Base-by-base conservation (phyloP, 345 rosid genomes). In the Erucastrum elatum region DNA sequence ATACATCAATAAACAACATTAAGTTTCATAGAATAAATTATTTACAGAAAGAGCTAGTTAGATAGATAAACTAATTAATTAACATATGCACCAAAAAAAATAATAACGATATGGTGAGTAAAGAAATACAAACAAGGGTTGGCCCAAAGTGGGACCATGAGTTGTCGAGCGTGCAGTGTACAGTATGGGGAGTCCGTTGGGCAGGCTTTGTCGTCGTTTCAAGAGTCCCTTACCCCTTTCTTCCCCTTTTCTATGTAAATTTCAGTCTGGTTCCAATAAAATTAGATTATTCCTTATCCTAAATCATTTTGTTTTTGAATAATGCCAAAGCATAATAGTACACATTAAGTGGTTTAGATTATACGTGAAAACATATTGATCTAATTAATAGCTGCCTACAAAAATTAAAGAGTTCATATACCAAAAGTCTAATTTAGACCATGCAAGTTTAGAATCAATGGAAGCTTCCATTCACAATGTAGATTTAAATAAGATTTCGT, bases 81-180 rank as follows among this genome's bases (percentile, higher is more conserved):
- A 70, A 21, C 21, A 21, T 21, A 21, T 21, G 21, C 21, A 21
- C 21, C 21, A 21, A 21, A 21, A 21, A 21, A 21, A 21, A 21
- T 21, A 21, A 21, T 21, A 21, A 55, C 21, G 33, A 6, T 25
- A 25, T 66, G 4, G 44, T 27, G 49, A 49, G 71, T 60, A 15
- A 2, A 21, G 30, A 31, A 61, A 77, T 33, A 6, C 37, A 55
- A 55, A 78, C 15, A 65, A 51, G 73, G 44, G 64, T 60, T 66
- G 82, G 74, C 77, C 82, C 82, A 66, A 80, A 69, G 84, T 80
- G 80, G 86, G 75, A 16, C 86, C 83, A 71, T 29, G 69, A 73
- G 65, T 65, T 77, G 86, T 84, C 86, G 75, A 78, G 84, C 86
- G 73, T 84, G 86, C 86, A 78, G 75, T 75, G 71, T 78, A 72